Conservation (phyloP, 768 basidiomycete genomes). For the Lactarius trivialis region DNA sequence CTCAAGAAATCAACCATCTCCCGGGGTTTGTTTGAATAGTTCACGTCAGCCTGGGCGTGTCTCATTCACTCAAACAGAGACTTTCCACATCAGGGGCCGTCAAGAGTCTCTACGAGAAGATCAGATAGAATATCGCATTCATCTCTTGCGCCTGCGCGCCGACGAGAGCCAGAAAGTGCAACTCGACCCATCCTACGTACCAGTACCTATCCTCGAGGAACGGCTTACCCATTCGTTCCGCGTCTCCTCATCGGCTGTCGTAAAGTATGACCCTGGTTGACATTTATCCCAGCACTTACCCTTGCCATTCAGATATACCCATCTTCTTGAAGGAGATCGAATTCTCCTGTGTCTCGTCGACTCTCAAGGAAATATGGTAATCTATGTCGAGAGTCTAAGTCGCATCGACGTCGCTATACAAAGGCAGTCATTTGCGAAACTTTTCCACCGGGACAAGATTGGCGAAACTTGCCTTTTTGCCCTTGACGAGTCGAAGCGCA, state of each 20-base stretch:
- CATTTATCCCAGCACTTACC: background rate
- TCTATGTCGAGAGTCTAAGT: constrained; percentile 10
- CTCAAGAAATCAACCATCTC: background rate
- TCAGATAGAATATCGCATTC: constrained; percentile 5
- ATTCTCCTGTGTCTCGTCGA: constrained; percentile 12
- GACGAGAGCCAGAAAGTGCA: constrained; percentile 15
- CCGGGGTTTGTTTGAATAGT: constrained; percentile 2
- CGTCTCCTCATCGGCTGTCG: background rate
- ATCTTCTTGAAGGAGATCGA: constrained; percentile 15
- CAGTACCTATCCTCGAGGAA: background rate
- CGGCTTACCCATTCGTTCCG: constrained; percentile 11
- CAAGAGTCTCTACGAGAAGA: constrained; percentile 2
- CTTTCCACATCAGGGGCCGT: constrained; percentile 10
- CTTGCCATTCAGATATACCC: constrained; percentile 3
- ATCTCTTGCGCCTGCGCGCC: constrained; percentile 1
- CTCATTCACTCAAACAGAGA: background rate
- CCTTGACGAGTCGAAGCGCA: constrained; percentile 47
- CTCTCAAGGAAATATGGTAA: constrained; percentile 1
- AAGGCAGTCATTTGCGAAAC: background rate
- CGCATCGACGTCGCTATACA: constrained; percentile 3
- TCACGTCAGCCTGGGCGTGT: background rate
- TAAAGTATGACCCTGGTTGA: background rate
- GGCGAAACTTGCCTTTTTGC: constrained; percentile 41
- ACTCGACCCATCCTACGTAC: constrained; percentile 16
- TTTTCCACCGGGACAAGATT: constrained; percentile 40